Percentiles rank a stretch among this genome's conserved stretches.
Conservation (phyloP, 345 rosid genomes). For the Citrus hindsii region DNA sequence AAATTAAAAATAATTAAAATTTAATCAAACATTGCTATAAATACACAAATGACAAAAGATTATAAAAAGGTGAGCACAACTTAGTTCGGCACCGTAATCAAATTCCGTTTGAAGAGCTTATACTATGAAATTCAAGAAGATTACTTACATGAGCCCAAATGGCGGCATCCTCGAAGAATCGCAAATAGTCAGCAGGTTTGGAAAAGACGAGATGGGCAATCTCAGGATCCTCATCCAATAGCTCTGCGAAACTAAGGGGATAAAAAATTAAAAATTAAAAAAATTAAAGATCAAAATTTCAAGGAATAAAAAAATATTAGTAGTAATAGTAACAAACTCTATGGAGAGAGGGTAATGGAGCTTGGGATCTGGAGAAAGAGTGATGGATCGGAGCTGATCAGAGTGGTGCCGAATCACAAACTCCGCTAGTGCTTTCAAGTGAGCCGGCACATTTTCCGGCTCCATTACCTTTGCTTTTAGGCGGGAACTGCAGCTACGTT, state of each 20-base stretch:
- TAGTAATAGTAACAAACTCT: constrained; percentile 34
- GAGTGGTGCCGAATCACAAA: constrained; percentile 54
- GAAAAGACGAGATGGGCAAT: constrained; percentile 59
- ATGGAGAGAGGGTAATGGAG: constrained; percentile 73
- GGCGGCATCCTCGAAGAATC: constrained; percentile 66
- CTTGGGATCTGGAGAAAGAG: constrained; percentile 67
- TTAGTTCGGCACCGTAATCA: no score
- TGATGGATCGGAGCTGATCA: constrained; percentile 61
- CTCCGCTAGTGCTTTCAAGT: constrained; percentile 46
- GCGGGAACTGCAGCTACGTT: neutral
- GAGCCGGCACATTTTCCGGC: constrained; percentile 24
- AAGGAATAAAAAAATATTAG: neutral
- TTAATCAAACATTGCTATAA: no score
- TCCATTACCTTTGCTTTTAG: constrained; percentile 2
- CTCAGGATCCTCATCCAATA: constrained; percentile 57
- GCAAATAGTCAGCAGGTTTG: constrained; percentile 52
- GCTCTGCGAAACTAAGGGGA: constrained; percentile 63
- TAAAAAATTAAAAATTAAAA: neutral
- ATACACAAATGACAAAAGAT: no score
- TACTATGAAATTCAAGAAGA: neutral
- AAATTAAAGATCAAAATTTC: neutral
- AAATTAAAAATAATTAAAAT: no score
- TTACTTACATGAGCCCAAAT: constrained; percentile 70
- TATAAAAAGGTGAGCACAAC: no score
- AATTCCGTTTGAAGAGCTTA: neutral